These are phyloP conservation scores for Apocynum venetum DNA, from an alignment of 257 asterid genomes.

Conservation along the genomic window DNA sequence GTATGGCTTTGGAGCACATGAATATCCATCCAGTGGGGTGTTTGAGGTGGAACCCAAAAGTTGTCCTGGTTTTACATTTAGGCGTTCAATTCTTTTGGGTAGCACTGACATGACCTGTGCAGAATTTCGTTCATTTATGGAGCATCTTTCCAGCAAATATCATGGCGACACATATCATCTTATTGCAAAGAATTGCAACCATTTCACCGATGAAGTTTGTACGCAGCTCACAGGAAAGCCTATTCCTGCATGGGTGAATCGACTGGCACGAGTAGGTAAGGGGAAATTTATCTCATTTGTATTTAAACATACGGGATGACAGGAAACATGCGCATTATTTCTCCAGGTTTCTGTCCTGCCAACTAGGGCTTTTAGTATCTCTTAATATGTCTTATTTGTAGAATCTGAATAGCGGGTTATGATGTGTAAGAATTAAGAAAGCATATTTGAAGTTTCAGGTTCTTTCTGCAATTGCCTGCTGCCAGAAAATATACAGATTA, in stretches of 20 bases:
- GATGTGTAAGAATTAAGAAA: neutral
- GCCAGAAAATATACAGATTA: slow-evolving; percentile 73
- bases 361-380: neutral
- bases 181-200: slow-evolving; percentile 90
- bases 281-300: neutral
- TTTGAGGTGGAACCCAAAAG: slow-evolving; percentile 89
- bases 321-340: neutral
- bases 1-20: slow-evolving; percentile 92
- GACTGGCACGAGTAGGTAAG: slow-evolving; percentile 85
- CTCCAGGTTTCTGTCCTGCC: neutral
- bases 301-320: slow-evolving; percentile 6
- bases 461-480: slow-evolving; percentile 84
- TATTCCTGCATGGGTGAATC: slow-evolving; percentile 94
- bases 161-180: slow-evolving; percentile 85
- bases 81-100: slow-evolving; percentile 77
- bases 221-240: slow-evolving; percentile 65
- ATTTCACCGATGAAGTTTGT: slow-evolving; percentile 81
- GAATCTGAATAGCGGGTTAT: neutral
- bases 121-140: slow-evolving; percentile 78
- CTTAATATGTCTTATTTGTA: neutral
- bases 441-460: slow-evolving; percentile 44
- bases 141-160: slow-evolving; percentile 62
- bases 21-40: slow-evolving; percentile 79
- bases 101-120: slow-evolving; percentile 68
- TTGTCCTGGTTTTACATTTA: slow-evolving; percentile 85